Percentiles rank a stretch among this genome's conserved stretches.
These are phyloP conservation scores for Macaranga tanarius DNA, from an alignment of 441 rosid species.

Conservation along the genomic window DNA sequence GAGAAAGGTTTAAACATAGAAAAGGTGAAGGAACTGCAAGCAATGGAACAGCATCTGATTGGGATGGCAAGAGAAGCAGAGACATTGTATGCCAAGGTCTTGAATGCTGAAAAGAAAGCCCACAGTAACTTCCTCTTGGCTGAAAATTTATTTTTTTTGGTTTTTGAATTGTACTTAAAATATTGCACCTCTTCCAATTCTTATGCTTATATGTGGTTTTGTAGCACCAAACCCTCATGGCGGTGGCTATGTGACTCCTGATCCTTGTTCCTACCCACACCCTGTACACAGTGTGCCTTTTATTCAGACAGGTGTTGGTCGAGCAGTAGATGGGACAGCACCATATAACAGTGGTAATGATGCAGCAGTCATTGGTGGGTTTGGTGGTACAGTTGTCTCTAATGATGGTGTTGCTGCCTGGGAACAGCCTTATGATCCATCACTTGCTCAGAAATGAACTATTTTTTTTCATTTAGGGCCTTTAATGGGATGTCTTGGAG, in stretches of 20 bases:
- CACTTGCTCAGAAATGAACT: constrained; percentile 26
- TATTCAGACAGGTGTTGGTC: constrained; percentile 26
- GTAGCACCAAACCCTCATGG: constrained; percentile 34
- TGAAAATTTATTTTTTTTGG: not conserved
- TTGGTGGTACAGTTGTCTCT: constrained; percentile 22
- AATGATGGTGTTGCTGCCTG: constrained; percentile 23
- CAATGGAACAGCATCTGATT: constrained; percentile 58
- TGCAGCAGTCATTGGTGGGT: constrained; percentile 18
- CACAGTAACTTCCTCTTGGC: constrained; percentile 35
- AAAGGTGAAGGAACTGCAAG: constrained; percentile 56
- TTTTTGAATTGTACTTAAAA: not conserved
- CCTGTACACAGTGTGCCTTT: constrained; percentile 25
- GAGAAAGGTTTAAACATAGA: constrained; percentile 69
- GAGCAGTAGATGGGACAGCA: constrained; percentile 23
- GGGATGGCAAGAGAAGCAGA: constrained; percentile 69
- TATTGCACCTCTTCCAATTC: not conserved
- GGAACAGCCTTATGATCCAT: constrained; percentile 38
- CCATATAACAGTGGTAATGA: constrained; percentile 30
- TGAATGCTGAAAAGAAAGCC: constrained; percentile 40
- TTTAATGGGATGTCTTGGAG: not conserved
- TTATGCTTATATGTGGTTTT: constrained; percentile 3
- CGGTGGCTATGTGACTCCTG: constrained; percentile 26
- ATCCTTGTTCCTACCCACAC: constrained; percentile 28
- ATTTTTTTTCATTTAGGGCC: not conserved
- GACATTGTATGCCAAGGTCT: constrained; percentile 49